Conservation (phyloP, 192 early-diverging fungal species). For the Cladochytrium replicatum region DNA sequence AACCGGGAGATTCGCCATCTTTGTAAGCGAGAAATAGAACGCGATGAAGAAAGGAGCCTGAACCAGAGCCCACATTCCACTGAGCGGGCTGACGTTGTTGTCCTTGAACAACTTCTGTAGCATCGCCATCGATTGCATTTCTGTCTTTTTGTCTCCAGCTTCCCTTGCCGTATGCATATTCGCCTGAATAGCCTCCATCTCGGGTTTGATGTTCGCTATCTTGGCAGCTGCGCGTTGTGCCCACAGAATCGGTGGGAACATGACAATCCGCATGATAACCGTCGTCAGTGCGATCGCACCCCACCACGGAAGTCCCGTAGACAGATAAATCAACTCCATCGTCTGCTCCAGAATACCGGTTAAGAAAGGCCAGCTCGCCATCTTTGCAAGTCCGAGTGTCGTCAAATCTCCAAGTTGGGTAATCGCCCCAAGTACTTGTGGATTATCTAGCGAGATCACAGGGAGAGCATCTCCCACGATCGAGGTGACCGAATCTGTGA, state of each 20-base stretch:
- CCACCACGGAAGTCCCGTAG: constrained; percentile 76
- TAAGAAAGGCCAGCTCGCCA: no score
- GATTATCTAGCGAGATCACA: no score
- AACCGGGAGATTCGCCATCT: constrained; percentile 70
- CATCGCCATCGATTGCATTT: constrained; percentile 47
- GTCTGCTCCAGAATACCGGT: no score
- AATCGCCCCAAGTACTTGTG: no score
- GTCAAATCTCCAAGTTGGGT: constrained; percentile 81
- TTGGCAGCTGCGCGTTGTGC: constrained; percentile 58
- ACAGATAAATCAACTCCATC: constrained; percentile 63
- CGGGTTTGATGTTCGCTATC: constrained; percentile 63
- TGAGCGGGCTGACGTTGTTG: constrained; percentile 53
- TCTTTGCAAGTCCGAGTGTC: constrained; percentile 66
- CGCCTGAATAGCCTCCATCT: constrained; percentile 52
- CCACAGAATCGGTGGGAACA: constrained; percentile 67
- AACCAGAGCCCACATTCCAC: constrained; percentile 52
- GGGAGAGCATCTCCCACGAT: no score
- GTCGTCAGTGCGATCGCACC: constrained; percentile 68
- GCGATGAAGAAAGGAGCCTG: constrained; percentile 75
- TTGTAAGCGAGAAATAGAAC: constrained; percentile 72
- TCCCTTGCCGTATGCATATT: constrained; percentile 50
- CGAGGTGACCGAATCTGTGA: no score
- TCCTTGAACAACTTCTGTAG: constrained; percentile 48
- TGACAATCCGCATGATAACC: constrained; percentile 50
- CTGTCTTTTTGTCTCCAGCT: constrained; percentile 45